Conservation (phyloP, 2,329 filamentous ascomycete species). For the Sporothrix schenckii region DNA sequence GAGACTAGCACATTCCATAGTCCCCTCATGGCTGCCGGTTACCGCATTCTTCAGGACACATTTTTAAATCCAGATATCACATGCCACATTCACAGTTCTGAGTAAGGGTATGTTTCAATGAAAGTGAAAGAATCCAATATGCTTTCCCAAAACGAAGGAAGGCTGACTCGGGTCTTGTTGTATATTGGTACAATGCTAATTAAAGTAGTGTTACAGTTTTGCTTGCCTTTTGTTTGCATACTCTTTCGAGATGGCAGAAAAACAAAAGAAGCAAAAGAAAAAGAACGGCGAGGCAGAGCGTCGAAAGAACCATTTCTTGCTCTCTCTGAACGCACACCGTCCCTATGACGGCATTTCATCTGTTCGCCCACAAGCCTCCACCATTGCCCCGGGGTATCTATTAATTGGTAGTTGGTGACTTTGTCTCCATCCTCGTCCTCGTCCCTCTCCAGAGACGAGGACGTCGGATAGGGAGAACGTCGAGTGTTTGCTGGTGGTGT, state of each 20-base stretch:
- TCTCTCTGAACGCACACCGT: background rate
- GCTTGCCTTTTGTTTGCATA: background rate
- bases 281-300: slow-evolving; percentile 15
- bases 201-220: slow-evolving; percentile 2
- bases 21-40: background rate
- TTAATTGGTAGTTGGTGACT: background rate
- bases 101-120: background rate
- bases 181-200: background rate
- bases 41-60: background rate
- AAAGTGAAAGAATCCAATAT: background rate
- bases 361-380: background rate
- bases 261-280: background rate
- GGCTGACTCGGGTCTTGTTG: background rate
- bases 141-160: background rate
- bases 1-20: slow-evolving; percentile 14
- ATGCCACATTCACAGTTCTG: background rate
- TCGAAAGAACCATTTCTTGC: background rate
- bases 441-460: background rate
- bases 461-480: background rate
- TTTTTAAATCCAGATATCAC: background rate
- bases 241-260: background rate
- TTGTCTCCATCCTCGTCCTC: background rate
- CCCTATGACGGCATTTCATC: background rate
- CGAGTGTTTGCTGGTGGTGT: background rate
- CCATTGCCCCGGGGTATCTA: slow-evolving; percentile 19